phyloP scores from a whole-genome alignment of 768 basidiomycete species.

The Tricholoma sp. region DNA sequence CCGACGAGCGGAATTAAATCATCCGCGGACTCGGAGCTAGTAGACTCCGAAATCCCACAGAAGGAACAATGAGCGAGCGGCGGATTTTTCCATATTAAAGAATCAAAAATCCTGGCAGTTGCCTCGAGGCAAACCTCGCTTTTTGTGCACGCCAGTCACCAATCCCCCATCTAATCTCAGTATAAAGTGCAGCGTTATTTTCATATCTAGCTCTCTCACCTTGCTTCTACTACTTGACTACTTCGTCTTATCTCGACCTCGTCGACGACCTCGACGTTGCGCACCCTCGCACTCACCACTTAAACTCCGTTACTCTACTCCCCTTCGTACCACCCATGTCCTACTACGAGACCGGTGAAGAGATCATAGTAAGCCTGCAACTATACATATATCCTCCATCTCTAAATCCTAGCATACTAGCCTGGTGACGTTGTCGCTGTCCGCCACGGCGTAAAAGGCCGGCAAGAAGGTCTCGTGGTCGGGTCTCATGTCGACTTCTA shows the following conservation, averaged over 20 bases:
- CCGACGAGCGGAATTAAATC: background rate
- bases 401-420: constrained; percentile 25
- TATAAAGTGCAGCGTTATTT: background rate
- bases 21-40: background rate
- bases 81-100: background rate
- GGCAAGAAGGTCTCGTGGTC: constrained; percentile 76
- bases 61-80: background rate
- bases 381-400: background rate
- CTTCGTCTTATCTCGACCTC: constrained; percentile 3
- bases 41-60: background rate
- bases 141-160: constrained; percentile 21
- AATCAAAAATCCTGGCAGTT: constrained; percentile 10
- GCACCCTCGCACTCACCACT: constrained; percentile 1
- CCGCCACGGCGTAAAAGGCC: constrained; percentile 55
- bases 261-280: background rate
- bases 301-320: background rate
- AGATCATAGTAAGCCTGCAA: constrained; percentile 27
- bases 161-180: constrained; percentile 28
- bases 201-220: constrained; percentile 26
- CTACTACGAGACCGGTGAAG: constrained; percentile 18
- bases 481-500: constrained; percentile 67
- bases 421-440: constrained; percentile 82
- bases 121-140: constrained; percentile 53
- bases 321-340: constrained; percentile 22
- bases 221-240: constrained; percentile 11